These are phyloP conservation scores for Amyloporia xantha DNA, from an alignment of 768 basidiomycete species.

Conservation along the genomic window DNA sequence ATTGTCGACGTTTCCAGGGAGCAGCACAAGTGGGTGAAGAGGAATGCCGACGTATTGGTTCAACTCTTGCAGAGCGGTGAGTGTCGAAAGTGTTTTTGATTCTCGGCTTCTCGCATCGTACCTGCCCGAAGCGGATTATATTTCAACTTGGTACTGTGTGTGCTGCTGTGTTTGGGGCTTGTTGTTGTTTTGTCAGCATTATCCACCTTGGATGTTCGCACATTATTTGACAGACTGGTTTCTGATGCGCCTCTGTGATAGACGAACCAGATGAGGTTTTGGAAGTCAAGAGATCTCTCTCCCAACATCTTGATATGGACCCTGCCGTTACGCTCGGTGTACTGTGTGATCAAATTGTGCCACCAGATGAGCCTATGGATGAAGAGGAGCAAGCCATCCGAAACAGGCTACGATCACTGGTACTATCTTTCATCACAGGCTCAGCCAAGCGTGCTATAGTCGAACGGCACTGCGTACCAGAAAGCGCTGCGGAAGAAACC, in stretches of 20 bases:
- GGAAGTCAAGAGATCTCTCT: constrained; percentile 53
- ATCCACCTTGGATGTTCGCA: background rate
- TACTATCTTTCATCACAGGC: constrained; percentile 50
- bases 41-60: constrained; percentile 72
- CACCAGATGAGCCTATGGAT: constrained; percentile 42
- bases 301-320: constrained; percentile 60
- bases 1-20: constrained; percentile 44
- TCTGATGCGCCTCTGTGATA: background rate
- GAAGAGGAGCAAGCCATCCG: constrained; percentile 54
- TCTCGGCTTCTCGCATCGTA: background rate
- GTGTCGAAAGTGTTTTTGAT: constrained; percentile 26
- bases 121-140: background rate
- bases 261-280: constrained; percentile 62
- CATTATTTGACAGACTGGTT: background rate
- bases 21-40: constrained; percentile 53
- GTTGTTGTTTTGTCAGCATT: background rate
- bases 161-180: no score
- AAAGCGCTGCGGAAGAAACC: constrained; percentile 39
- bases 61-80: constrained; percentile 70
- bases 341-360: constrained; percentile 60
- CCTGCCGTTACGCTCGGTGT: constrained; percentile 55
- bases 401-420: constrained; percentile 50
- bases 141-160: no score
- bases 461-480: constrained; percentile 36
- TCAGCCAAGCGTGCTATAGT: constrained; percentile 44